Conservation (phyloP, 2,329 filamentous ascomycete species). For the Pestalotiopsis sp. region DNA sequence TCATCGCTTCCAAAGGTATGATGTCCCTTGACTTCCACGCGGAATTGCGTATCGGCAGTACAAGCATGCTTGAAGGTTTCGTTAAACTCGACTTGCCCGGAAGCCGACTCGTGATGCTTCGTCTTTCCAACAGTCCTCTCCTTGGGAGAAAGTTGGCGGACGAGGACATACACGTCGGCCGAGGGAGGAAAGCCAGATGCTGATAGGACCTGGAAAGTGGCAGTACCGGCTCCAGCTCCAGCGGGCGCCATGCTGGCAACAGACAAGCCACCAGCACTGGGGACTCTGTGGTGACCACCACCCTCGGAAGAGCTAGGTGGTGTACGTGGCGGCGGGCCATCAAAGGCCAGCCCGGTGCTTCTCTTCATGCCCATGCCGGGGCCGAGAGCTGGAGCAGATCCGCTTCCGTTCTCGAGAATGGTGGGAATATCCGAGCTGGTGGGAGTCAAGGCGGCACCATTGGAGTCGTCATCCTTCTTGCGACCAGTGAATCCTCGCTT, state of each 20-base stretch:
- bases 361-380: slow-evolving; percentile 41
- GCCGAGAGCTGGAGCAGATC: slow-evolving; percentile 16
- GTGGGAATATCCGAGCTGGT: slow-evolving; percentile 43
- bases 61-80: slow-evolving; percentile 80
- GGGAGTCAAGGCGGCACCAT: slow-evolving; percentile 42
- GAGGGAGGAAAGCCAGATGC: slow-evolving; percentile 76
- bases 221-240: slow-evolving; percentile 69
- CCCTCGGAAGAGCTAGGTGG: slow-evolving; percentile 38
- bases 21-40: slow-evolving; percentile 82
- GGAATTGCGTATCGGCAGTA: slow-evolving; percentile 82
- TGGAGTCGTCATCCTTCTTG: slow-evolving; percentile 66
- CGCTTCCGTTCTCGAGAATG: slow-evolving; percentile 44
- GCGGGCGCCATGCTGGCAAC: slow-evolving; percentile 63
- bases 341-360: slow-evolving; percentile 38
- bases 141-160: slow-evolving; percentile 69
- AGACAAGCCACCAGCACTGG: slow-evolving; percentile 66
- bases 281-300: slow-evolving; percentile 49
- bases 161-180: slow-evolving; percentile 75
- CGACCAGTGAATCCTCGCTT: slow-evolving; percentile 78
- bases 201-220: slow-evolving; percentile 77
- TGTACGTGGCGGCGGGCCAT: slow-evolving; percentile 24
- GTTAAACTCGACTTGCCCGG: slow-evolving; percentile 69
- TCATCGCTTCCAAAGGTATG: slow-evolving; percentile 83
- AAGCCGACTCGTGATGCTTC: slow-evolving; percentile 78
- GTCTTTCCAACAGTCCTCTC: slow-evolving; percentile 87